A percentile compares a stretch with the other conserved stretches of the same genome.
Evolutionary conservation across 2,329 filamentous ascomycete species (phyloP).

Genomic region (Chrysosphaeria jannelii): DNA sequence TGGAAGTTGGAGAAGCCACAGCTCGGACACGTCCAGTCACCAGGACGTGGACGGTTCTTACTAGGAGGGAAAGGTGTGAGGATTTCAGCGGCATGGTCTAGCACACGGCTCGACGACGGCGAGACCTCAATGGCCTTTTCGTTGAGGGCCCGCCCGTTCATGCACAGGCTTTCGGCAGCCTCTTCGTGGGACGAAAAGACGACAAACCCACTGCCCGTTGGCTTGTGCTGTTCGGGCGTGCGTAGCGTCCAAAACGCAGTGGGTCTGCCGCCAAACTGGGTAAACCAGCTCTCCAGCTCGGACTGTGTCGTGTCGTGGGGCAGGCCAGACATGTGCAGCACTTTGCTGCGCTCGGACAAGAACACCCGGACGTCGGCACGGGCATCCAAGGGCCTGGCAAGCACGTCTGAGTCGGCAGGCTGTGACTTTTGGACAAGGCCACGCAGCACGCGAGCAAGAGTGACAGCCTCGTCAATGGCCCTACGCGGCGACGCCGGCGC

Average conservation of each 20-base stretch:
- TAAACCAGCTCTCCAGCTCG: constrained; percentile 97
- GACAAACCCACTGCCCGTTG: constrained; percentile 92
- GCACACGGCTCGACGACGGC: constrained; percentile 81
- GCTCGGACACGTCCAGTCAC: constrained; percentile 96
- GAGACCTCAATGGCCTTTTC: constrained; percentile 98
- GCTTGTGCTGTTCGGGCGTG: constrained; percentile 95
- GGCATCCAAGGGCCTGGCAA: constrained; percentile 88
- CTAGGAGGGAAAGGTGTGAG: constrained; percentile 91
- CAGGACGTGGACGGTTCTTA: constrained; percentile 89
- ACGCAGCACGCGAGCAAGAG: constrained; percentile 67
- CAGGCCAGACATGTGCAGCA: constrained; percentile 88
- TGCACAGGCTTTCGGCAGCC: constrained; percentile 91
- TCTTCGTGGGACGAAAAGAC: constrained; percentile 98
- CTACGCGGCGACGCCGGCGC: constrained; percentile 84
- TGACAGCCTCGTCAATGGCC: constrained; percentile 93
- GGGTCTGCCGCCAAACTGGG: constrained; percentile 85
- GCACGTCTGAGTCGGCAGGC: constrained; percentile 67
- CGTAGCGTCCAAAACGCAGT: constrained; percentile 98
- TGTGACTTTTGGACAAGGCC: constrained; percentile 91
- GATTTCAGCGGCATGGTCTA: constrained; percentile 86
- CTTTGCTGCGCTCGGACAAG: constrained; percentile 85
- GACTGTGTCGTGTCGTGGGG: constrained; percentile 97
- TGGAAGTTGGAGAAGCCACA: constrained; percentile 99
- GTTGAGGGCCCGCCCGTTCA: constrained; percentile 94
- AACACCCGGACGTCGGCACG: constrained; percentile 90